Conservation (phyloP, 805 yeast genomes). For the Candida endomychidarum region DNA sequence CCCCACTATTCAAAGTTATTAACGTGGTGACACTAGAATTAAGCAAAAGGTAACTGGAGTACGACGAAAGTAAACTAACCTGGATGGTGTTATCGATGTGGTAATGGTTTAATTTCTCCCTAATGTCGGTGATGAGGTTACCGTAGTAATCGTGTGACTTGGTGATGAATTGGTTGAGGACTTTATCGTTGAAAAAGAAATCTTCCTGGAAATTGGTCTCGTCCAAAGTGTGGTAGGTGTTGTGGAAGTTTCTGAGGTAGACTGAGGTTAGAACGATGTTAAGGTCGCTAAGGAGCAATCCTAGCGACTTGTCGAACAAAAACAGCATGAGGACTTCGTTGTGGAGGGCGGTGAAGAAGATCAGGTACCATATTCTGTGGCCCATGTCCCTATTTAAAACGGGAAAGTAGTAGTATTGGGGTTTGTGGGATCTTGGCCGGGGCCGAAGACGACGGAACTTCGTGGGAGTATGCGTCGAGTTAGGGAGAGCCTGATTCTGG, state of each 20-base stretch:
- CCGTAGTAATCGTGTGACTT: slow-evolving; percentile 37
- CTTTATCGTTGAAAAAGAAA: slow-evolving; percentile 26
- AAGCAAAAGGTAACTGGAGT: slow-evolving; percentile 34
- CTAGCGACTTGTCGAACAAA: slow-evolving; percentile 38
- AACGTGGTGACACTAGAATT: slow-evolving; percentile 33
- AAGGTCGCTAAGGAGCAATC: slow-evolving; percentile 18
- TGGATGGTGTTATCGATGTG: slow-evolving; percentile 38
- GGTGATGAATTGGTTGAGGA: slow-evolving; percentile 28
- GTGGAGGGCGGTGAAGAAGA: slow-evolving; percentile 22
- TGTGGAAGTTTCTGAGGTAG: slow-evolving; percentile 17
- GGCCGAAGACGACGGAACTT: slow-evolving; percentile 13
- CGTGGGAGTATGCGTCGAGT: slow-evolving; percentile 17
- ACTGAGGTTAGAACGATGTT: slow-evolving; percentile 16
- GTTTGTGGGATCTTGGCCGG: not conserved
- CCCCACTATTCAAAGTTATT: slow-evolving; percentile 34
- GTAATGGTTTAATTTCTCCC: slow-evolving; percentile 29
- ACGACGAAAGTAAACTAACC: slow-evolving; percentile 33
- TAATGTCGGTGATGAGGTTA: slow-evolving; percentile 30
- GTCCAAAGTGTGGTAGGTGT: slow-evolving; percentile 15
- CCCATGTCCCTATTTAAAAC: slow-evolving; percentile 9
- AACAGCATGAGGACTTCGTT: slow-evolving; percentile 26
- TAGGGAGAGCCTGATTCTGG: slow-evolving; percentile 19
- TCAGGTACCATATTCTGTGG: slow-evolving; percentile 27
- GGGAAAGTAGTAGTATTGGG: slow-evolving; percentile 12
- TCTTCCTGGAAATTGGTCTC: slow-evolving; percentile 11